These are phyloP conservation scores for Colletotrichum truncatum DNA, from an alignment of 2,329 filamentous ascomycete species.

Conservation along the genomic window DNA sequence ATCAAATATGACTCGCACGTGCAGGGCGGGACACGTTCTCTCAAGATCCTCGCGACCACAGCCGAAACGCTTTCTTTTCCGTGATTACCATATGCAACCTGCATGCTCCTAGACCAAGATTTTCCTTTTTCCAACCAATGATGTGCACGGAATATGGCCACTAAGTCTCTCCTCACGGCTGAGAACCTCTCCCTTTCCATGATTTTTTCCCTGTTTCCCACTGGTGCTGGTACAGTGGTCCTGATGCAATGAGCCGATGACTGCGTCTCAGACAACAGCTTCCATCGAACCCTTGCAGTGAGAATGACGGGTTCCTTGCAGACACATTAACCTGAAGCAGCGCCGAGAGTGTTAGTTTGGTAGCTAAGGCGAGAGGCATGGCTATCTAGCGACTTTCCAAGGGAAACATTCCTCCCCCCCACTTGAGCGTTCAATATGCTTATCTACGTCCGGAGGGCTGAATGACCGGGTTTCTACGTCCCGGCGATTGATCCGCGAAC, in stretches of 20 bases:
- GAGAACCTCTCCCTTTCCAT: conserved; percentile 7
- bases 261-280: conserved; percentile 20
- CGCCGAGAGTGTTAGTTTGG: not conserved
- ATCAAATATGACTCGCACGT: conserved; percentile 25
- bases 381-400: not conserved
- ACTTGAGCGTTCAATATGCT: not conserved
- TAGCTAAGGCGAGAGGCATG: not conserved
- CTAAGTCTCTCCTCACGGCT: not conserved
- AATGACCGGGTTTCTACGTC: conserved; percentile 9
- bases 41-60: not conserved
- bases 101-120: not conserved
- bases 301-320: conserved; percentile 21
- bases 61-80: conserved; percentile 20
- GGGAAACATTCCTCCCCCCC: not conserved
- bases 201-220: not conserved
- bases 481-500: not conserved
- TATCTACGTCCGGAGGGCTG: not conserved
- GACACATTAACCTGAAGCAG: conserved; percentile 19
- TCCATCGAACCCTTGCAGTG: conserved; percentile 23
- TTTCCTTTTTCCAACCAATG: conserved; percentile 23
- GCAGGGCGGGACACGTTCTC: not conserved
- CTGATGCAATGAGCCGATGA: conserved; percentile 11
- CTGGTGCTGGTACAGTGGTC: conserved; percentile 12
- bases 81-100: conserved; percentile 6
- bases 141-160: not conserved